These are phyloP conservation scores for Bipolaris oryzae DNA, from an alignment of 2,329 filamentous ascomycete genomes.

Conservation along the genomic window DNA sequence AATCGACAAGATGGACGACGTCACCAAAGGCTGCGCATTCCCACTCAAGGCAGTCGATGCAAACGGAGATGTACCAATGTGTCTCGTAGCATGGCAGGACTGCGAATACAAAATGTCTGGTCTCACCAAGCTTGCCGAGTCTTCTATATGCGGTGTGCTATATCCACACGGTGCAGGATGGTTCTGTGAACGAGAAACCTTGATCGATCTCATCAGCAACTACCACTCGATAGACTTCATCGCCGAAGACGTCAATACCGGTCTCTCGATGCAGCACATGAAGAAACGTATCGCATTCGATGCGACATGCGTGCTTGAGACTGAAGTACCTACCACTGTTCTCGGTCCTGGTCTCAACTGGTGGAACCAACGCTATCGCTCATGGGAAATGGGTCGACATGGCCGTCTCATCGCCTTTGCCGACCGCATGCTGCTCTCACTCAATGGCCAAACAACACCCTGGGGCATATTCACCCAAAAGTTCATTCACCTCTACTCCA, in stretches of 20 bases:
- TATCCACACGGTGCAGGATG: constrained; percentile 28
- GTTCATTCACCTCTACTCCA: constrained; percentile 22
- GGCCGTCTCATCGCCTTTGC: constrained; percentile 23
- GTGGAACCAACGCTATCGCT: constrained; percentile 23
- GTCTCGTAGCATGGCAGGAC: constrained; percentile 27
- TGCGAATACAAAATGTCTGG: constrained; percentile 21
- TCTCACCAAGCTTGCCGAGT: constrained; percentile 21
- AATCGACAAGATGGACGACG: constrained; percentile 18
- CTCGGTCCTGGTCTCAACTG: constrained; percentile 25
- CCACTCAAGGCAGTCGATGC: constrained; percentile 25
- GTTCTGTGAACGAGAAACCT: constrained; percentile 24
- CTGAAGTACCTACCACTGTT: constrained; percentile 26
- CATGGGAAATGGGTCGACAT: constrained; percentile 29
- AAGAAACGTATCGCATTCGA: constrained; percentile 26
- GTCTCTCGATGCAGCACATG: constrained; percentile 22
- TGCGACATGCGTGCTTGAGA: constrained; percentile 21
- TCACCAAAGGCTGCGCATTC: constrained; percentile 23
- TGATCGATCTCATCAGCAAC: constrained; percentile 23
- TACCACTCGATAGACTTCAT: constrained; percentile 30
- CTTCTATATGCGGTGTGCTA: constrained; percentile 21
- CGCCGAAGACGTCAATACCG: constrained; percentile 25
- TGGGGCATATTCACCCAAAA: constrained; percentile 26
- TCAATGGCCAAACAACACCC: constrained; percentile 15
- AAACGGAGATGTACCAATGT: constrained; percentile 16
- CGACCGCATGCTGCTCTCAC: constrained; percentile 17